Conservation (phyloP, 1,284 basidiomycete genomes). For the Phaffia rhodozyma region DNA sequence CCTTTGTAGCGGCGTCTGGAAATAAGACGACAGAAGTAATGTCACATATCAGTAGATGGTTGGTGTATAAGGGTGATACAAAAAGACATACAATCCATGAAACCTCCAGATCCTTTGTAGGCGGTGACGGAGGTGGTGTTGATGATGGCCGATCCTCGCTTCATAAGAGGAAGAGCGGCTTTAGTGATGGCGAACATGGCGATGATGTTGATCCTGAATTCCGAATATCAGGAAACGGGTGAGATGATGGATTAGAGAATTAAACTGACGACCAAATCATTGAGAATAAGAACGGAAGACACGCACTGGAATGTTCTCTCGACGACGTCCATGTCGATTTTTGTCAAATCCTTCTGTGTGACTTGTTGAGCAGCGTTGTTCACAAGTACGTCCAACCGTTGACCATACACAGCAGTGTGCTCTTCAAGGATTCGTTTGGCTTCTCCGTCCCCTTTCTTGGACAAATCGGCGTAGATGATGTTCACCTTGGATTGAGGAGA, state of each 20-base stretch:
- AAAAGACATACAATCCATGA: slow-evolving; percentile 37
- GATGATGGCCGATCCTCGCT: slow-evolving; percentile 50
- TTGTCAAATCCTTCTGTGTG: slow-evolving; percentile 36
- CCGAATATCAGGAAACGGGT: neutral
- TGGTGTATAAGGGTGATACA: too few relatives aligned
- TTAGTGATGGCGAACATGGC: slow-evolving; percentile 48
- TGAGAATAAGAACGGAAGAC: neutral
- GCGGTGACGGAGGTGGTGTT: slow-evolving; percentile 53
- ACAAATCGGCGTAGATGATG: slow-evolving; percentile 42
- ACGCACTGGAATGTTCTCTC: slow-evolving; percentile 41
- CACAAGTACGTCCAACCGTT: slow-evolving; percentile 44
- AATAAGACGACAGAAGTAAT: too few relatives aligned
- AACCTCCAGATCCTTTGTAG: slow-evolving; percentile 34
- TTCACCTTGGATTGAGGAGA: slow-evolving; percentile 36
- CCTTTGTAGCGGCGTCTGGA: slow-evolving; percentile 41
- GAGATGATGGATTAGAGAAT: neutral
- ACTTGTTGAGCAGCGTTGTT: slow-evolving; percentile 57
- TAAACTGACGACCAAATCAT: neutral
- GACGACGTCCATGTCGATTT: slow-evolving; percentile 44
- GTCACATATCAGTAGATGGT: too few relatives aligned
- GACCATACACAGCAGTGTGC: slow-evolving; percentile 44
- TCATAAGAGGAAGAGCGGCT: slow-evolving; percentile 48
- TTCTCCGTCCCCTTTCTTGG: slow-evolving; percentile 30
- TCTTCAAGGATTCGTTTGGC: slow-evolving; percentile 41
- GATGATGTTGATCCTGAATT: slow-evolving; percentile 42